Conservation (phyloP, 2,329 filamentous ascomycete genomes). For the Alternaria arbusti region DNA sequence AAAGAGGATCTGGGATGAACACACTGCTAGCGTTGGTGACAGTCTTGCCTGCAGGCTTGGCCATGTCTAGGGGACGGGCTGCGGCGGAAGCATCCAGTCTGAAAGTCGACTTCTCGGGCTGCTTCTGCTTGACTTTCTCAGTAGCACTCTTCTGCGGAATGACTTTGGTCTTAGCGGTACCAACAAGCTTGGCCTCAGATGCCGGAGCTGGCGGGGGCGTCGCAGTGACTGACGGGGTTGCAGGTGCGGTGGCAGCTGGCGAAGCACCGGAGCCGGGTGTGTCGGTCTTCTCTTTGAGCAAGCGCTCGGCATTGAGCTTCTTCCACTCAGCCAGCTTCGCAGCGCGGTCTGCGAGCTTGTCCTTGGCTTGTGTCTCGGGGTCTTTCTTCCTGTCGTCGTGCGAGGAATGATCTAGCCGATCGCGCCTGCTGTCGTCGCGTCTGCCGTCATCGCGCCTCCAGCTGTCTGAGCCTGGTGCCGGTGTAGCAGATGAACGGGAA, state of each 20-base stretch:
- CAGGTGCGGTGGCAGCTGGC: constrained; percentile 70
- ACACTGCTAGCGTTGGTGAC: constrained; percentile 26
- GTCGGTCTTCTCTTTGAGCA: constrained; percentile 70
- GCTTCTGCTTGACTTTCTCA: constrained; percentile 72
- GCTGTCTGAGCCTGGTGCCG: constrained; percentile 12
- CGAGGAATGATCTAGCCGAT: constrained; percentile 47
- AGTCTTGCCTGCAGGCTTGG: constrained; percentile 36
- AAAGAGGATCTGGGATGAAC: not conserved
- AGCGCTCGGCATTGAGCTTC: constrained; percentile 59
- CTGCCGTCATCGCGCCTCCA: not conserved
- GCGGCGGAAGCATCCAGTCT: constrained; percentile 43
- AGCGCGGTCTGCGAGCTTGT: constrained; percentile 33
- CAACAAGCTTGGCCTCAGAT: constrained; percentile 44
- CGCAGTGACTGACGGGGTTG: constrained; percentile 57
- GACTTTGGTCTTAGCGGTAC: constrained; percentile 71
- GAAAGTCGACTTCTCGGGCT: constrained; percentile 47
- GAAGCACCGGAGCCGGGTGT: constrained; percentile 63
- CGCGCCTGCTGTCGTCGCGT: constrained; percentile 24
- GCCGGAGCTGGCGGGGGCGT: constrained; percentile 41
- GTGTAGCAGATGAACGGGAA: constrained; percentile 69
- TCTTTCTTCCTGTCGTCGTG: constrained; percentile 64
- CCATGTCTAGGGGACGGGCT: constrained; percentile 31
- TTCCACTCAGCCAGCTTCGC: constrained; percentile 77
- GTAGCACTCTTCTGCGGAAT: constrained; percentile 83
- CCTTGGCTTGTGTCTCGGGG: constrained; percentile 36